These are phyloP conservation scores for Ophiostoma sp. DNA, from an alignment of 2,329 filamentous ascomycete genomes.

Conservation along the genomic window DNA sequence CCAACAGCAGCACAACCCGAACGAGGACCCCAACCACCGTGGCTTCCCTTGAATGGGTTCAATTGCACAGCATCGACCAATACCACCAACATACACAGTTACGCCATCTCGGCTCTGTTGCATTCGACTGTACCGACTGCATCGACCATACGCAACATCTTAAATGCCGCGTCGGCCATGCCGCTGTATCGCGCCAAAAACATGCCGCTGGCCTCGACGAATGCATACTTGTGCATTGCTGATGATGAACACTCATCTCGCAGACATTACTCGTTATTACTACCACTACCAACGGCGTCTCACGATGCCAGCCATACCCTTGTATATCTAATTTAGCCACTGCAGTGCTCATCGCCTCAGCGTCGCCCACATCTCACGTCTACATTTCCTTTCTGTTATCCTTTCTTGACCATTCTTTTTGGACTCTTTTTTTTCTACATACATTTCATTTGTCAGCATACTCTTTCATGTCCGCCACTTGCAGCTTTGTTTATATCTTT, in stretches of 20 bases:
- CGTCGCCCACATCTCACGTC: neutral
- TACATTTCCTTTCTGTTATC: neutral
- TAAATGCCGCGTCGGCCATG: conserved; percentile 4
- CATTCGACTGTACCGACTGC: neutral
- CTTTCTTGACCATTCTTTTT: neutral
- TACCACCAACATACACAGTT: neutral
- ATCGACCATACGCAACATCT: neutral
- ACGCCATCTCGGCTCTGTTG: neutral
- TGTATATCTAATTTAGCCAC: conserved; percentile 12
- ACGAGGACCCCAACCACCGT: conserved; percentile 28
- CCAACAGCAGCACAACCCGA: conserved; percentile 27
- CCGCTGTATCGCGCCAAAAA: neutral
- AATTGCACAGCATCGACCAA: neutral
- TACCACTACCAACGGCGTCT: neutral
- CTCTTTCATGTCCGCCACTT: neutral
- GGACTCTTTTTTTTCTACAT: conserved; percentile 4
- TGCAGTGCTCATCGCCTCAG: conserved; percentile 5
- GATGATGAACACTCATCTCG: neutral
- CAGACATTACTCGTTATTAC: neutral
- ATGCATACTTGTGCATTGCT: neutral
- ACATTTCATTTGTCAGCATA: neutral
- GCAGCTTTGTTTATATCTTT: neutral
- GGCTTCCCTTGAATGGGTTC: conserved; percentile 23
- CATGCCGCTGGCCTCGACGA: neutral
- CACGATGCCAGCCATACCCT: neutral